Base-by-base conservation (phyloP, 2,329 filamentous ascomycete genomes). In the Aurifilum marmelostoma region DNA sequence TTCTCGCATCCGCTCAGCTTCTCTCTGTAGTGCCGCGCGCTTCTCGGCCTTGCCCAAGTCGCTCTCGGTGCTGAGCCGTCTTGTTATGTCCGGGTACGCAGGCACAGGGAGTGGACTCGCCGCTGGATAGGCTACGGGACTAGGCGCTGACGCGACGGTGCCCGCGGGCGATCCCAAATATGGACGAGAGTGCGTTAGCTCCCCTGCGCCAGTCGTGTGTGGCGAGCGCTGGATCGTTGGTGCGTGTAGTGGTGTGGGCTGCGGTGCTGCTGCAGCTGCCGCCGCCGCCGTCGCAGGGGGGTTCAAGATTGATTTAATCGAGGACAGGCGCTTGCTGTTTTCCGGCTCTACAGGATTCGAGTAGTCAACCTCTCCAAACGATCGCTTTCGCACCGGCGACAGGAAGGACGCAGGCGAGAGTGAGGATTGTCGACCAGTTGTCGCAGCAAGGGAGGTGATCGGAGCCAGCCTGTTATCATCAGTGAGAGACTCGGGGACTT, bases 271-370 rank as follows among this genome's bases (percentile, higher is more conserved):
- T 8, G 56, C 67, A 56, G 70, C 75, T 61, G 73, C 43, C 72
- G 63, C 71, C 75, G 34, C 59, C 32, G 66, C 32, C 5, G 73
- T 74, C 4, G 71, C 67, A 6, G 78, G 75, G 2, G 88, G 88
- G 72, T 93, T 94, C 16, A 94, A 80, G 59, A 94, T 90, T 6
- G 91, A 92, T 72, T 90, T 92, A 71, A 94, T 94, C 3, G 91
- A 92, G 24, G 89, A 92, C 4, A 93, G 80, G 18, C 91, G 88
- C 76, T 91, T 85, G 56, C 87, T 79, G 50, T 79, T 80, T 34
- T 88, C 84, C 32, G 82, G 79, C 2, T 80, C 79, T n/a, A 75
- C 65, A 52, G 65, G 64, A 54, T 54, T 61, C 12, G 72, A 67
- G 0, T 65, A 60, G 4, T 88, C 87, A 27, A 83, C 83, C 67